Evolutionary conservation across 257 asterid species (phyloP).

Genomic region (Penstemon barbatus): DNA sequence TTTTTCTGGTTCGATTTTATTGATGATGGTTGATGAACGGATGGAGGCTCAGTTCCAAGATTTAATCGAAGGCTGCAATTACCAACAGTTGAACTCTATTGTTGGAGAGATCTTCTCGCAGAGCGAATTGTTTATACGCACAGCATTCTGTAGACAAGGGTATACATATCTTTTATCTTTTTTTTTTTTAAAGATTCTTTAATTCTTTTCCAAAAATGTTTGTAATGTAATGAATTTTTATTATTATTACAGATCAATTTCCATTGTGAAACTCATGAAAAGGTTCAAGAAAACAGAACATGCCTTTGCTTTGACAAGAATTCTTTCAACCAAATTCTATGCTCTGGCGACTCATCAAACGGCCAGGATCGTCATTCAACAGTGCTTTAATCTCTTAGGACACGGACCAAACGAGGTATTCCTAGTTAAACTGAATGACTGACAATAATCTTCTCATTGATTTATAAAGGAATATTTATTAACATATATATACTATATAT

Average conservation of each 20-base stretch:
- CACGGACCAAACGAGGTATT: conserved; percentile 35
- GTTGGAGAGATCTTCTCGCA: not conserved
- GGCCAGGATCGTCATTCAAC: conserved; percentile 28
- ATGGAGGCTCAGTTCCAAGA: not conserved
- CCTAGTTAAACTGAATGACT: too few relatives aligned
- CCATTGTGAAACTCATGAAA: conserved; percentile 30
- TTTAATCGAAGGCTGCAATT: conserved; percentile 22
- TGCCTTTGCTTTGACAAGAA: conserved; percentile 19
- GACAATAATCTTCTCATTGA: too few relatives aligned
- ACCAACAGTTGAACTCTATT: conserved; percentile 19
- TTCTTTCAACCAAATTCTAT: conserved; percentile 21
- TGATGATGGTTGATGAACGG: conserved; percentile 17
- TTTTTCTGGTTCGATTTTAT: not conserved
- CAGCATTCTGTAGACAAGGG: conserved; percentile 38
- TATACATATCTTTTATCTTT: not conserved
- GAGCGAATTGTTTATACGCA: not conserved
- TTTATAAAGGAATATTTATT: too few relatives aligned
- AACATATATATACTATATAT: too few relatives aligned
- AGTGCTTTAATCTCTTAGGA: conserved; percentile 31
- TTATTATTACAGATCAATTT: conserved; percentile 32
- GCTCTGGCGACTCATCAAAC: conserved; percentile 25
- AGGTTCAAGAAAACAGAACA: conserved; percentile 28
- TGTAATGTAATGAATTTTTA: not conserved
- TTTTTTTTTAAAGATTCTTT: not conserved
- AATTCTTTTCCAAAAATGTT: too few relatives aligned